These are phyloP conservation scores for Aspergillus sp. DNA, from an alignment of 2,329 filamentous ascomycete species.

Conservation along the genomic window DNA sequence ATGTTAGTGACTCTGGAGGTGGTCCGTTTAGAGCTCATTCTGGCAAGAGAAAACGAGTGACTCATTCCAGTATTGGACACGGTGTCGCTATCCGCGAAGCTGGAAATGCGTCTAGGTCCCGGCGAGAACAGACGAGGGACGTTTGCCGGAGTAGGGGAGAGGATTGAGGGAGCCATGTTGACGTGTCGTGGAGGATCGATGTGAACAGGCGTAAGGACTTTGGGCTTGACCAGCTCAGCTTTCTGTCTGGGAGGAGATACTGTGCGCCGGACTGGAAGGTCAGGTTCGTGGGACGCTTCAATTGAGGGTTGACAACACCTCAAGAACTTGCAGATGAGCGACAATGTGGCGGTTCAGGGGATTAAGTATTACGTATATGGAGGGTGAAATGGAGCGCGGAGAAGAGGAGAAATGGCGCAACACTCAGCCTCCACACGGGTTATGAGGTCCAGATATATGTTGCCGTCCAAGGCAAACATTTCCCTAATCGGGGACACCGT, in stretches of 20 bases:
- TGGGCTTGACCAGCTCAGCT: too few species aligned
- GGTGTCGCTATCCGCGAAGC: background rate
- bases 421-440: background rate
- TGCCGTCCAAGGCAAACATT: background rate
- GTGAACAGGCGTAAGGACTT: background rate
- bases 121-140: background rate
- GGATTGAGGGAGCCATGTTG: background rate
- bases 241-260: background rate
- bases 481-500: too few species aligned
- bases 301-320: conserved; percentile 1
- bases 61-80: background rate
- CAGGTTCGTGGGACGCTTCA: background rate
- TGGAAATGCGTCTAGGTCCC: background rate
- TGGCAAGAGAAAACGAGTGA: background rate
- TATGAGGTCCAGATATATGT: background rate
- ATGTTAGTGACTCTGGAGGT: conserved; percentile 11
- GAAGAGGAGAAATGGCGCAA: background rate
- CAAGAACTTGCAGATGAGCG: background rate
- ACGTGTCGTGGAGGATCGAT: background rate
- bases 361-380: background rate
- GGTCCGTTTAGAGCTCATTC: conserved; percentile 9
- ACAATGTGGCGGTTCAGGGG: background rate
- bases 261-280: background rate
- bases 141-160: background rate
- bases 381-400: background rate